Evolutionary conservation across 2,329 filamentous ascomycete species (phyloP).

Genomic region (Sporothrix inflata): DNA sequence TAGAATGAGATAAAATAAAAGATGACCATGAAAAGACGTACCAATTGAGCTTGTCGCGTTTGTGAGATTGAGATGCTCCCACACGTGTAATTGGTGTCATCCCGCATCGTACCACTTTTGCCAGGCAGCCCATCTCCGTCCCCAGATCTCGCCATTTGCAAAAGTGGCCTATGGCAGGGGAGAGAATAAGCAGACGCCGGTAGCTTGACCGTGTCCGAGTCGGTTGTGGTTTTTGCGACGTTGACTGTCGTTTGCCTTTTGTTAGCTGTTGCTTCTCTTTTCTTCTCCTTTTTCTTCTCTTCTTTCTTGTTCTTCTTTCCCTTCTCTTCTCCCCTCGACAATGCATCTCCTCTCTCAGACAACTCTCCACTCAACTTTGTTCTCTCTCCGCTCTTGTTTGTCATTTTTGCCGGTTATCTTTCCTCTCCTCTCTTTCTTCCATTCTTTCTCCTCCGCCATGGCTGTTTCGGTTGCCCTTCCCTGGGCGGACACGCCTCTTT

Average conservation of each 20-base stretch:
- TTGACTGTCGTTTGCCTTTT: neutral
- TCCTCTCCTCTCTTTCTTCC: neutral
- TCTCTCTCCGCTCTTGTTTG: neutral
- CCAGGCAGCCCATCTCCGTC: neutral
- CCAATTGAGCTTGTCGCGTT: neutral
- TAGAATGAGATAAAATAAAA: neutral
- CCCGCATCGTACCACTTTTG: constrained; percentile 17
- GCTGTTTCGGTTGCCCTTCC: constrained; percentile 29
- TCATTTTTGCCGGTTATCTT: neutral
- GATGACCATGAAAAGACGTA: neutral
- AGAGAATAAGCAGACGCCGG: neutral
- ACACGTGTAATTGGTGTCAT: neutral
- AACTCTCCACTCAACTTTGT: neutral
- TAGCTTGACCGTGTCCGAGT: neutral
- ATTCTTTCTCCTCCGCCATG: constrained; percentile 14
- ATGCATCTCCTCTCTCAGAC: constrained; percentile 7
- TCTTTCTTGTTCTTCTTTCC: neutral
- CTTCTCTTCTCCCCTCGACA: too few species aligned
- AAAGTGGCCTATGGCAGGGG: neutral
- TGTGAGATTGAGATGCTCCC: neutral
- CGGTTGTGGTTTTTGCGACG: neutral
- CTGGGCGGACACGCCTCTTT: constrained; percentile 61
- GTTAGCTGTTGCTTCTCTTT: neutral
- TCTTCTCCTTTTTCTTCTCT: neutral
- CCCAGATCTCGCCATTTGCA: constrained; percentile 4